These are phyloP conservation scores for Mercurialis annua DNA, from an alignment of 345 rosid genomes.

Conservation along the genomic window DNA sequence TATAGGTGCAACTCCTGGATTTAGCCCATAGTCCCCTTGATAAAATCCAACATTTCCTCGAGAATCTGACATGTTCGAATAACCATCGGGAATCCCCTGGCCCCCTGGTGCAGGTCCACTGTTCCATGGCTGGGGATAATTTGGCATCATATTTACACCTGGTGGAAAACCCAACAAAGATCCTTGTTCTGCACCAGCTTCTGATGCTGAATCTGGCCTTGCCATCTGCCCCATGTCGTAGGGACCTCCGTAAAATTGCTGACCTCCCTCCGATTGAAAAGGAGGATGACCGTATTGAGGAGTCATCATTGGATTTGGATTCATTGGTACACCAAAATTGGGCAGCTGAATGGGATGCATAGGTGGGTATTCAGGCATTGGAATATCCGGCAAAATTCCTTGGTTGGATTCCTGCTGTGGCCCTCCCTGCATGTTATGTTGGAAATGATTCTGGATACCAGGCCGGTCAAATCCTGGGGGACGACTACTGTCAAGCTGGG, in stretches of 20 bases:
- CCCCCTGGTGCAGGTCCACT: constrained; percentile 39
- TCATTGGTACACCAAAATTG: constrained; percentile 56
- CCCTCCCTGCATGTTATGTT: constrained; percentile 29
- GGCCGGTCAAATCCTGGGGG: constrained; percentile 68
- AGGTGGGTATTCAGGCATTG: constrained; percentile 59
- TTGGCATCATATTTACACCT: constrained; percentile 42
- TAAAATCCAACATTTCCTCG: constrained; percentile 42
- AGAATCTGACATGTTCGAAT: constrained; percentile 36
- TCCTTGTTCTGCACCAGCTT: constrained; percentile 67
- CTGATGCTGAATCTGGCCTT: constrained; percentile 44
- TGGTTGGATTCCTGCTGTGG: constrained; percentile 51
- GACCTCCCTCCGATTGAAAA: constrained; percentile 66
- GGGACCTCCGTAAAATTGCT: constrained; percentile 53
- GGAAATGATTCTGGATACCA: constrained; percentile 39
- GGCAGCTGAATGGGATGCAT: constrained; percentile 67
- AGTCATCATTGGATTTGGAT: constrained; percentile 48
- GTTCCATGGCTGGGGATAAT: constrained; percentile 74
- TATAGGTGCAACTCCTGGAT: constrained; percentile 37
- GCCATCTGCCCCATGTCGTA: constrained; percentile 49
- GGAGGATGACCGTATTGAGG: constrained; percentile 61
- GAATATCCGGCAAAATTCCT: constrained; percentile 42
- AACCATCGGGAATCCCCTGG: constrained; percentile 44
- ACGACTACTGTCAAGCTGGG: constrained; percentile 40
- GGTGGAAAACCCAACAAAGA: constrained; percentile 70
- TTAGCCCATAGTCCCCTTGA: constrained; percentile 58